Base-by-base conservation (phyloP, 2,329 filamentous ascomycete genomes). In the Byssothecium circinans region DNA sequence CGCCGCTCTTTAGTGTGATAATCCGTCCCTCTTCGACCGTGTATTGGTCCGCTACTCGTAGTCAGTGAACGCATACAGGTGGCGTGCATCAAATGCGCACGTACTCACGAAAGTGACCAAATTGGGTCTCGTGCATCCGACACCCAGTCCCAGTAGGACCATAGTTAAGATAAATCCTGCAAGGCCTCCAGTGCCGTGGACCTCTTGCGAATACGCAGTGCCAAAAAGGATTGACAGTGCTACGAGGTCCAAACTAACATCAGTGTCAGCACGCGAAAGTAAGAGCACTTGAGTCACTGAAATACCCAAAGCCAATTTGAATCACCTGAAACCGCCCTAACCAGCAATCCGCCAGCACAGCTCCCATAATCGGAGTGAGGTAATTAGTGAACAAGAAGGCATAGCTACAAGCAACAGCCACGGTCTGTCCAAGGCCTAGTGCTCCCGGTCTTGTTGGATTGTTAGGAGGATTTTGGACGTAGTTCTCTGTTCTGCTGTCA, bases 331-430 rank as follows among this genome's bases (percentile, higher is more conserved):
- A 74, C 29, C 72, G 64, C 12, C 73, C 73, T 11, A 75, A 54
- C 41, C 58, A 68, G n/a, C 58, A 63, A 49, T 75, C 74, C 5
- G 71, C 66, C 6, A 75, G 1, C 32, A 71, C 53, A 4, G 71
- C 71, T 29, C 71, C 65, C 4, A 62, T 34, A 4, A 73, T 47
- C 0, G 73, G 70, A 2, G 64, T 60, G 2, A 72, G 52, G 49
- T 75, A 79, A 14, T 70, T 69, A 54, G 78, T 78, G 58, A 81
- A 78, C 56, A 78, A 78, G 59, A 84, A 83, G 52, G 79, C 81
- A 37, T 79, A 74, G 49, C 77, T 78, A 8, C 84, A 71, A 19
- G 74, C 77, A 2, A 80, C 81, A 4, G 81, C 81, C 18, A 51
- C 63, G 5, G 56, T 52, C 43, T 70, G 66, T 4, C 68, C 68